A percentile compares a stretch with the other conserved stretches of the same genome.
These are phyloP conservation scores for Rubroboletus pulcherrimus DNA, from an alignment of 768 basidiomycete species.

Conservation along the genomic window DNA sequence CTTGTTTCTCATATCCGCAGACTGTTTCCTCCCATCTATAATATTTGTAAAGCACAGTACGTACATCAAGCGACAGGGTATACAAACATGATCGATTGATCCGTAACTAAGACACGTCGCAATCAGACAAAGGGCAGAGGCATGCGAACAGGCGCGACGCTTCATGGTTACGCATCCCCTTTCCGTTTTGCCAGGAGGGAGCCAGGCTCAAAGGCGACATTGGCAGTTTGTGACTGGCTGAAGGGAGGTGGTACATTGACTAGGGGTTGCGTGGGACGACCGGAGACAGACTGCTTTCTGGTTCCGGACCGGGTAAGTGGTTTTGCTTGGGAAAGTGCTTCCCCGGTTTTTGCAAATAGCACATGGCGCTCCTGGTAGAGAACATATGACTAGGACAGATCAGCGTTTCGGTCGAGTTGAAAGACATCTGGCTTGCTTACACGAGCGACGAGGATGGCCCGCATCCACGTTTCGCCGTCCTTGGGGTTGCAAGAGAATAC, in stretches of 20 bases:
- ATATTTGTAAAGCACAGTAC: conserved; percentile 22
- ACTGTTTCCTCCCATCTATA: conserved; percentile 10
- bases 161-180: conserved; percentile 20
- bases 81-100: conserved; percentile 3
- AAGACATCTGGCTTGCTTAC: conserved; percentile 40
- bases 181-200: conserved; percentile 62
- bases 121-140: neutral
- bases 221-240: conserved; percentile 27
- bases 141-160: neutral
- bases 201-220: conserved; percentile 66
- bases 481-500: conserved; percentile 73
- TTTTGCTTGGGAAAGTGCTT: conserved; percentile 27
- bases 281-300: conserved; percentile 34
- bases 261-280: conserved; percentile 45
- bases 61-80: conserved; percentile 16
- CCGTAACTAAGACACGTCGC: conserved; percentile 7
- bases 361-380: conserved; percentile 76
- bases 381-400: conserved; percentile 64
- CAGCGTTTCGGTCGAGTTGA: neutral
- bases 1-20: neutral
- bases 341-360: conserved; percentile 34
- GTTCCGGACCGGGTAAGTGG: conserved; percentile 36
- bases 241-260: conserved; percentile 43
- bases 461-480: conserved; percentile 76
- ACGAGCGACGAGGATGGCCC: conserved; percentile 75